Conservation (phyloP, 1,139 yeast species). For the Sugiyamaella grinbergsii region DNA sequence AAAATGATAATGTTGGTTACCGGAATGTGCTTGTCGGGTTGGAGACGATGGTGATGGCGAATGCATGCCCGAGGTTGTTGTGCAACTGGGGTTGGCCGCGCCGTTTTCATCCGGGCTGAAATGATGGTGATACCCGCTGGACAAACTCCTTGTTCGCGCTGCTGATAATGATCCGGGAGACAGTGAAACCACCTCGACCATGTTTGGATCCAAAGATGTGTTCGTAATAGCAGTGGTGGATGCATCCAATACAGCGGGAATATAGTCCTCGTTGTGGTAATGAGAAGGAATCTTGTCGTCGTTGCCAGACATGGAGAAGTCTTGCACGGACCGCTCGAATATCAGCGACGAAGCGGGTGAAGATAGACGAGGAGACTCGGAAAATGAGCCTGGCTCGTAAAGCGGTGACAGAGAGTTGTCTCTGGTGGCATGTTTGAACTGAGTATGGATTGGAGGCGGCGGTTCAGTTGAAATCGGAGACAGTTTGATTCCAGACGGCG, state of each 20-base stretch:
- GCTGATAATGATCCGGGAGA: conserved; percentile 57
- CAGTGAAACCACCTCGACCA: conserved; percentile 65
- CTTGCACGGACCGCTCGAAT: conserved; percentile 48
- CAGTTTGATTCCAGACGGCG: background rate
- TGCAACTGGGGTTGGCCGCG: background rate
- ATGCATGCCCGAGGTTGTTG: background rate
- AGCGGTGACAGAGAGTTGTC: conserved; percentile 25
- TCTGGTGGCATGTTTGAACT: conserved; percentile 3
- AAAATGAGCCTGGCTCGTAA: conserved; percentile 18
- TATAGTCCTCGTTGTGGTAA: conserved; percentile 63
- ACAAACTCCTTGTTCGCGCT: conserved; percentile 41
- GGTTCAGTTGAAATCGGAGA: conserved; percentile 14
- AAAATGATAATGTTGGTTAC: conserved; percentile 6
- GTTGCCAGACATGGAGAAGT: conserved; percentile 25
- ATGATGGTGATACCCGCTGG: conserved; percentile 16
- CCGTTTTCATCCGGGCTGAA: conserved; percentile 10
- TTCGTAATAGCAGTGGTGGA: conserved; percentile 65
- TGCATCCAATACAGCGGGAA: conserved; percentile 84
- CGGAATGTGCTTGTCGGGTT: background rate
- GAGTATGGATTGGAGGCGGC: background rate
- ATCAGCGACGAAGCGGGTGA: conserved; percentile 44
- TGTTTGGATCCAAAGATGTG: conserved; percentile 59
- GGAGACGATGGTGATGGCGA: conserved; percentile 16
- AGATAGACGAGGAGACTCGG: conserved; percentile 25
- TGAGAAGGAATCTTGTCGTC: conserved; percentile 42